phyloP scores from a whole-genome alignment of 495 filamentous ascomycete species.

The Neurospora discreta region DNA sequence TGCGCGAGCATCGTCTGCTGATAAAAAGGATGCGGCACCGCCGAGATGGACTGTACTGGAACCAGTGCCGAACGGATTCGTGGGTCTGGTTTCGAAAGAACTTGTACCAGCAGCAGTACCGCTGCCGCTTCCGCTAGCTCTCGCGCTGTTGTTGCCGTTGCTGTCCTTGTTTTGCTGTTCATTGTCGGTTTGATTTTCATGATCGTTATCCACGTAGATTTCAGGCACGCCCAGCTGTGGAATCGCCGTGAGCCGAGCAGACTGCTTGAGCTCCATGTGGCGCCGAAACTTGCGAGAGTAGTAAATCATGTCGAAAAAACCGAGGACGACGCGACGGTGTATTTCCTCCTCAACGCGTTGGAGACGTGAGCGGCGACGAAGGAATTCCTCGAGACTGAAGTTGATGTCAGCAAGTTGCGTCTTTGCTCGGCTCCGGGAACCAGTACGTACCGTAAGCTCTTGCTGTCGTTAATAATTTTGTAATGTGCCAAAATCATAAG shows the following conservation, averaged over 20 bases:
- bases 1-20: conserved; percentile 23
- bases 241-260: conserved; percentile 61
- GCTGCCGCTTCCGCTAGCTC: neutral
- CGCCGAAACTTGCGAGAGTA: conserved; percentile 76
- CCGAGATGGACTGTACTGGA: conserved; percentile 3
- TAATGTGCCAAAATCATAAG: conserved; percentile 97
- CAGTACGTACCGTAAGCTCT: conserved; percentile 61
- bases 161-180: neutral
- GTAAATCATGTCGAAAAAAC: conserved; percentile 93
- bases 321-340: conserved; percentile 72
- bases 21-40: conserved; percentile 15
- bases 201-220: conserved; percentile 71
- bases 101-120: neutral
- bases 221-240: conserved; percentile 81
- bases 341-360: conserved; percentile 96
- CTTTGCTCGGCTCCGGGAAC: neutral
- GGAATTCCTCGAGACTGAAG: conserved; percentile 75
- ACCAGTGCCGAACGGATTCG: conserved; percentile 12
- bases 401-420: conserved; percentile 4
- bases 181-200: conserved; percentile 10
- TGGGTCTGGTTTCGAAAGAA: neutral
- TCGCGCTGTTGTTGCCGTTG: neutral
- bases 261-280: conserved; percentile 52
- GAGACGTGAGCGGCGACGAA: conserved; percentile 78
- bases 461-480: conserved; percentile 97